Evolutionary conservation across 345 rosid species (phyloP).

Genomic region (Lumnitzera racemosa): DNA sequence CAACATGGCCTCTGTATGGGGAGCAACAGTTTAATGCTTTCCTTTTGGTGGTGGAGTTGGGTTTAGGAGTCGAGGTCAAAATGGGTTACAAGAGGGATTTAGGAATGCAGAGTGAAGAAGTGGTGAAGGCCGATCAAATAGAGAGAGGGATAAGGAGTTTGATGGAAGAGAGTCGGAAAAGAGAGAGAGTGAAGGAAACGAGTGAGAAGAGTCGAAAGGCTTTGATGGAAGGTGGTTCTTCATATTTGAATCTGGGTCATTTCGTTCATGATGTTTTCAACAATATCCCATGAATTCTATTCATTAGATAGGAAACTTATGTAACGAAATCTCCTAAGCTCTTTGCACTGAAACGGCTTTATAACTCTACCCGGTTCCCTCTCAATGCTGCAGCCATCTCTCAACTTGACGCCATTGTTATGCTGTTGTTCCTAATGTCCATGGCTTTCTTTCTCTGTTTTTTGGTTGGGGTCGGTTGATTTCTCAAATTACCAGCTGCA

Average conservation of each 20-base stretch:
- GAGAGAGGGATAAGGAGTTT: constrained; percentile 31
- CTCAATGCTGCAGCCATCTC: no score
- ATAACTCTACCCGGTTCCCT: no score
- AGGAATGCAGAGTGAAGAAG: background rate
- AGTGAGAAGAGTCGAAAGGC: constrained; percentile 25
- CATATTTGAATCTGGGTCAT: constrained; percentile 16
- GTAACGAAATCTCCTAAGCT: no score
- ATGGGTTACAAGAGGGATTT: constrained; percentile 22
- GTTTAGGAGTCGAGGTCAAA: constrained; percentile 35
- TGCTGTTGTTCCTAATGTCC: no score
- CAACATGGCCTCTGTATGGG: constrained; percentile 46
- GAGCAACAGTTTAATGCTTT: constrained; percentile 55
- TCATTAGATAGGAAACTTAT: no score
- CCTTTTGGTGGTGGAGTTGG: constrained; percentile 30
- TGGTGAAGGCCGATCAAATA: constrained; percentile 20
- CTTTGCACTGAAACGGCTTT: no score
- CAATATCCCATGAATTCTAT: background rate
- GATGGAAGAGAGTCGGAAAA: constrained; percentile 28
- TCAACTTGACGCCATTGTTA: no score
- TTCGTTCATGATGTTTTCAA: constrained; percentile 22
- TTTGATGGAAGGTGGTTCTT: constrained; percentile 42
- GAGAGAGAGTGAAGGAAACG: constrained; percentile 26
- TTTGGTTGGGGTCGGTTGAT: no score
- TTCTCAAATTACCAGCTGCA: no score
- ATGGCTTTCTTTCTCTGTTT: no score